A percentile compares a stretch with the other conserved stretches of the same genome.
Evolutionary conservation across 768 basidiomycete genomes (phyloP).

Genomic region (Pulveroboletus frians): DNA sequence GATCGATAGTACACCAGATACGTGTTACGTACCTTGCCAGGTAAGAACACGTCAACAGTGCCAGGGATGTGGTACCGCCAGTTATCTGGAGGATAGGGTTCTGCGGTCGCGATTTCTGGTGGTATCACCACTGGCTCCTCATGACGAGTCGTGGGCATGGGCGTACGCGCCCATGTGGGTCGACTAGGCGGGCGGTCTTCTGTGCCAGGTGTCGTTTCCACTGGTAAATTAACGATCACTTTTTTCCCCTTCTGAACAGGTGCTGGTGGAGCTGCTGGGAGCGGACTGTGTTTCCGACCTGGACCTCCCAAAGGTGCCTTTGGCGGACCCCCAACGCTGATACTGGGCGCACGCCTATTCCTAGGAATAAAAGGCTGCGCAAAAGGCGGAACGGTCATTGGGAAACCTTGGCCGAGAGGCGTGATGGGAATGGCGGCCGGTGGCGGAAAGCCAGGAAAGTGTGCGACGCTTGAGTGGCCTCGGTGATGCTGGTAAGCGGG

Average conservation of each 20-base stretch:
- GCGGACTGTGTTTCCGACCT: conserved; percentile 67
- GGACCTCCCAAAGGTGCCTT: conserved; percentile 82
- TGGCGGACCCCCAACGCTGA: conserved; percentile 82
- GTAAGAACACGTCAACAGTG: conserved; percentile 76
- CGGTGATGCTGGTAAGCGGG: conserved; percentile 49
- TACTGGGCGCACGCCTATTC: conserved; percentile 57
- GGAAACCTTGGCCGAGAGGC: conserved; percentile 54
- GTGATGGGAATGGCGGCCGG: conserved; percentile 54
- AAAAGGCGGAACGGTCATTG: conserved; percentile 44
- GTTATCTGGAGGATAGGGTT: conserved; percentile 60
- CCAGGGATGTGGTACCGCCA: conserved; percentile 55
- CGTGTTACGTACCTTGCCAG: conserved; percentile 57
- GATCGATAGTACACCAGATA: conserved; percentile 3
- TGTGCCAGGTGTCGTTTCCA: conserved; percentile 47
- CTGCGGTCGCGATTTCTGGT: conserved; percentile 42
- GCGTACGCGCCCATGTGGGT: conserved; percentile 58
- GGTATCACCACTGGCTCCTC: conserved; percentile 21
- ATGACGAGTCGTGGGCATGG: conserved; percentile 39
- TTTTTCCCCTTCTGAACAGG: conserved; percentile 57
- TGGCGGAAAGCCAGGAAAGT: conserved; percentile 57
- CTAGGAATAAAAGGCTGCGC: conserved; percentile 53
- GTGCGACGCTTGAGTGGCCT: conserved; percentile 55
- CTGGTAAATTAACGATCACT: conserved; percentile 63
- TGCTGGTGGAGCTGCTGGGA: conserved; percentile 35
- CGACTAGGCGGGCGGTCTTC: conserved; percentile 38